Base-by-base conservation (phyloP, 805 yeast genomes). In the Saturnispora saitoi region DNA sequence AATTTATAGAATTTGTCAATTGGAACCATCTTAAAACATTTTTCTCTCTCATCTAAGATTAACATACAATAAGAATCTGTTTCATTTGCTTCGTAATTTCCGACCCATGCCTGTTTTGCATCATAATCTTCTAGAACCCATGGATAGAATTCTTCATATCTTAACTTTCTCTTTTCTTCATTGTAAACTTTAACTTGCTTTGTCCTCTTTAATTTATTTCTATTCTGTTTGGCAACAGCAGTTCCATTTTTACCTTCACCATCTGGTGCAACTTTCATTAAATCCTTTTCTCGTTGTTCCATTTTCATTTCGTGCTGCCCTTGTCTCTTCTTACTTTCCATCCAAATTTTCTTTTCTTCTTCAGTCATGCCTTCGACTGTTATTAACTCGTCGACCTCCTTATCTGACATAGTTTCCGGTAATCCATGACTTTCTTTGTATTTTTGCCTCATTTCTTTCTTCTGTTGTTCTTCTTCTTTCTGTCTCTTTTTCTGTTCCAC, bases 51-150 rank as follows among this genome's bases (percentile, higher is more conserved):
- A 62, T 88, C 96, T 58, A 87, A 83, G 39, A 89, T 87, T 58
- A 91, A 75, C 42, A 91, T 69, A 9, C 87, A 95, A 54, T 86
- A 87, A n/a, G 86, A 73, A 55, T 88, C 96, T 17, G 89, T 78
- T 47, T 78, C 77, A 42, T 86, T 86, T 1, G 97, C 98, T 69
- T 93, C 99, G 67, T 87, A 93, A 57, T 83, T 85, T 32, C 98
- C 96, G 17, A 90, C 97, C 85, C 87, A 93, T 0, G 95, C 91
- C 62, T 93, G 91, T 52, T 78, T 76, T 42, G 95, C 96, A 60
- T 89, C 96, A 64, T 86, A 91, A 67, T 93, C 99, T 68, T 93
- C 99, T 73, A 93, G 70, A 15, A 93, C 95, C 99, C 99, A 93
- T 0, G 99, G 99, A 59, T 86, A 91, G 64, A 83, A 87, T 67